Conservation (phyloP, 441 rosid species). For the Croton setiger region DNA sequence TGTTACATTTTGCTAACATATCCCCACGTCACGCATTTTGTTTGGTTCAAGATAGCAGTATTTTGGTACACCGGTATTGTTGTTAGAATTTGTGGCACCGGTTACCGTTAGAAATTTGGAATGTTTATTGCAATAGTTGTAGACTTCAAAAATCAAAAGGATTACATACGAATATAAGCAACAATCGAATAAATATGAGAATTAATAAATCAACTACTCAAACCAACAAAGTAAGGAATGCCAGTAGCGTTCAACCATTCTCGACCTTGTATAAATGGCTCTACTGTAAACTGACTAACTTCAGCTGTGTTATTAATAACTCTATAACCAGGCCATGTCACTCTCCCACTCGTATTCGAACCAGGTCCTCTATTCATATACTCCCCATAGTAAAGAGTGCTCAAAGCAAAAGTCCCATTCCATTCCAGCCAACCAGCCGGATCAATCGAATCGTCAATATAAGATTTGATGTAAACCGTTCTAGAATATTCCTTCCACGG, state of each 20-base stretch:
- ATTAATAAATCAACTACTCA: slow-evolving; percentile 14
- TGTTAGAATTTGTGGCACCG: too few relatives aligned
- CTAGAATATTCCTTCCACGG: slow-evolving; percentile 82
- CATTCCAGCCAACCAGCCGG: slow-evolving; percentile 75
- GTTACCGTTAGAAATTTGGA: background rate
- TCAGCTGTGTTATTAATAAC: slow-evolving; percentile 43
- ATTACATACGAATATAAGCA: background rate
- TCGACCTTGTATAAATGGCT: slow-evolving; percentile 49
- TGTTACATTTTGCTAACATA: too few relatives aligned
- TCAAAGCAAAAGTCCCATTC: slow-evolving; percentile 54
- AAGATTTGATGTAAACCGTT: slow-evolving; percentile 49
- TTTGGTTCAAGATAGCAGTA: too few relatives aligned
- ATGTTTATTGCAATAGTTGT: background rate
- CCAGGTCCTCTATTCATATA: slow-evolving; percentile 61
- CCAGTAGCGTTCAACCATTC: slow-evolving; percentile 62
- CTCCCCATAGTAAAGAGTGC: slow-evolving; percentile 63
- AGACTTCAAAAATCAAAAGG: background rate
- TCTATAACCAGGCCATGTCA: slow-evolving; percentile 61
- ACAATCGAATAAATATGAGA: background rate
- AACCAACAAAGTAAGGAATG: slow-evolving; percentile 44
- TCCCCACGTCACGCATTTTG: too few relatives aligned
- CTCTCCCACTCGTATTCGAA: slow-evolving; percentile 43
- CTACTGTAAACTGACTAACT: slow-evolving; percentile 57
- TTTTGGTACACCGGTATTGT: too few relatives aligned
- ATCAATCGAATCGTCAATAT: slow-evolving; percentile 44